Percentiles rank a stretch among this genome's conserved stretches.
These are phyloP conservation scores for Rasamsonia emersonii DNA, from an alignment of 2,329 filamentous ascomycete genomes.

Conservation along the genomic window DNA sequence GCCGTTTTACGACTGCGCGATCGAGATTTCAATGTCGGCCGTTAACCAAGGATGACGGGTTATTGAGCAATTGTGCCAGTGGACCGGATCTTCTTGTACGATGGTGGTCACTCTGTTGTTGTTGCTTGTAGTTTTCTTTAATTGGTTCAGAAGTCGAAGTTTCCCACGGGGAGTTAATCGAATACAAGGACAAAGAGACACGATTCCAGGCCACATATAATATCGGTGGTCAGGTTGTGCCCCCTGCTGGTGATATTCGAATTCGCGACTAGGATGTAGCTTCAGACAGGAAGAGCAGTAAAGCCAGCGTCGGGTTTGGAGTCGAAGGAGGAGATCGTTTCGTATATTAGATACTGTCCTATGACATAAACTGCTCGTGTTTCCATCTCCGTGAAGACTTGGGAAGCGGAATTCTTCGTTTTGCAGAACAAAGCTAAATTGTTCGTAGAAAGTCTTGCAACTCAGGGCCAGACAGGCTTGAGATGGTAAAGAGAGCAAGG, in stretches of 20 bases:
- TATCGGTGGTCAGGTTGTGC: too few relatives aligned
- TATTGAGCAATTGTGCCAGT: too few relatives aligned
- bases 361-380: neutral
- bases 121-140: neutral
- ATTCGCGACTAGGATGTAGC: neutral
- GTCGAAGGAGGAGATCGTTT: conserved; percentile 1
- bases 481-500: neutral
- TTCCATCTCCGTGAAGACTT: neutral
- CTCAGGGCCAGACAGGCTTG: conserved; percentile 2
- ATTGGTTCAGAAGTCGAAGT: neutral
- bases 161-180: neutral
- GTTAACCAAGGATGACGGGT: too few relatives aligned
- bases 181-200: neutral
- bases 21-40: too few relatives aligned
- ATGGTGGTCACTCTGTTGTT: too few relatives aligned
- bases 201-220: neutral
- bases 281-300: neutral
- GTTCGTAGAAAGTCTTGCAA: neutral
- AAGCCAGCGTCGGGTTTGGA: neutral
- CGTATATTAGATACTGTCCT: neutral
- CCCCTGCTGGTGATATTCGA: neutral
- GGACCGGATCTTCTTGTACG: too few relatives aligned
- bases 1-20: too few relatives aligned
- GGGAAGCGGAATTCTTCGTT: neutral
- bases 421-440: neutral